Evolutionary conservation across 768 basidiomycete species (phyloP).

Genomic region (Lentinula sp.): DNA sequence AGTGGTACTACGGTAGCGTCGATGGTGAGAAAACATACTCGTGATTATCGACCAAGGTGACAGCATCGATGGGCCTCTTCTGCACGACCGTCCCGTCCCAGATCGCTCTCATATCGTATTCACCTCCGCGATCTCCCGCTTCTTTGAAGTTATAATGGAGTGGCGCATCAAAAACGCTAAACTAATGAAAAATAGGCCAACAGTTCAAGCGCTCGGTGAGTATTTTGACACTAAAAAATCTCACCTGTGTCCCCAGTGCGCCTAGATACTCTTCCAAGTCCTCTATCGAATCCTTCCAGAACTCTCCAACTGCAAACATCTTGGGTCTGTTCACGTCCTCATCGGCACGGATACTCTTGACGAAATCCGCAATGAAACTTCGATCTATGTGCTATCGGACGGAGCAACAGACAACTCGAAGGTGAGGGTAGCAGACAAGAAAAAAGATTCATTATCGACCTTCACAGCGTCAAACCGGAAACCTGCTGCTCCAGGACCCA

Average conservation of each 20-base stretch:
- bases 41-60: constrained; percentile 64
- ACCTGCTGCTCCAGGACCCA: constrained; percentile 14
- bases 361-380: constrained; percentile 23
- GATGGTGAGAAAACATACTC: constrained; percentile 33
- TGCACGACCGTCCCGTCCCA: constrained; percentile 52
- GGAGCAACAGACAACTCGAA: not conserved
- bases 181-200: constrained; percentile 22
- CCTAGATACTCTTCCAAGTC: constrained; percentile 18
- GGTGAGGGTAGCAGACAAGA: not conserved
- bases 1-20: not conserved
- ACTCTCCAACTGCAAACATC: constrained; percentile 40
- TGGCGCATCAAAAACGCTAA: constrained; percentile 64
- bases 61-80: constrained; percentile 54
- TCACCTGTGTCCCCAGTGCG: constrained; percentile 18
- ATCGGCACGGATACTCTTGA: constrained; percentile 27
- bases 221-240: not conserved
- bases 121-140: constrained; percentile 48
- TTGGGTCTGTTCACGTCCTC: constrained; percentile 23
- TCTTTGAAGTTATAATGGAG: constrained; percentile 58
- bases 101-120: constrained; percentile 55
- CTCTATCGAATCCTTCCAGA: constrained; percentile 32
- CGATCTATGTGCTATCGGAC: constrained; percentile 24
- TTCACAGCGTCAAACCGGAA: constrained; percentile 38
- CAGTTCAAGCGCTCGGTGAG: no score
- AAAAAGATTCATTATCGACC: constrained; percentile 5